Evolutionary conservation across 495 filamentous ascomycete genomes (phyloP).

Genomic region (Hypoxylon fragiforme): DNA sequence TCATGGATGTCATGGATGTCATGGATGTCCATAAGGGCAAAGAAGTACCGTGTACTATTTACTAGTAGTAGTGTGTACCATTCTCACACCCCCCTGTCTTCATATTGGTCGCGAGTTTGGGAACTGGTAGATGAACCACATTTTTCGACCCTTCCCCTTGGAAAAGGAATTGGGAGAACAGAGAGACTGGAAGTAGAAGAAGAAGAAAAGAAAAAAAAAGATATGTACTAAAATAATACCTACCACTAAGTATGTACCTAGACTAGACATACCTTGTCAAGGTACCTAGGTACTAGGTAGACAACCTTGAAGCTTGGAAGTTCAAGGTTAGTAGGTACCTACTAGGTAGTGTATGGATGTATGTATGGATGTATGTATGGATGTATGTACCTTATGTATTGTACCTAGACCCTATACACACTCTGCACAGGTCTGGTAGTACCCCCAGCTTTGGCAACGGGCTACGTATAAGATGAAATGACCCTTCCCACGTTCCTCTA

Average conservation of each 20-base stretch:
- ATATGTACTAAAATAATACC: neutral
- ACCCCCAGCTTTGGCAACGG: slow-evolving; percentile 28
- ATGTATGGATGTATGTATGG: too few relatives aligned
- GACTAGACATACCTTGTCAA: neutral
- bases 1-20: too few relatives aligned
- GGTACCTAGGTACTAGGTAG: too few relatives aligned
- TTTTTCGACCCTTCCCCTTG: slow-evolving; percentile 29
- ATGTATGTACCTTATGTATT: slow-evolving; percentile 11
- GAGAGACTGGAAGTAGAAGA: neutral
- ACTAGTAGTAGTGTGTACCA: too few relatives aligned
- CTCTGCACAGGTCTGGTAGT: slow-evolving; percentile 32
- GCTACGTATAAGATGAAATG: slow-evolving; percentile 38
- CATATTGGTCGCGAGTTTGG: slow-evolving; percentile 29
- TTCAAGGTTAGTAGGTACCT: too few relatives aligned
- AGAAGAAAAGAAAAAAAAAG: slow-evolving; percentile 12
- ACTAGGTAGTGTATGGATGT: too few relatives aligned
- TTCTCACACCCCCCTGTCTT: slow-evolving; percentile 31
- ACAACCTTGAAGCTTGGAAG: too few relatives aligned
- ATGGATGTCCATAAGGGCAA: slow-evolving; percentile 7
- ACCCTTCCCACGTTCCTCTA: slow-evolving; percentile 33
- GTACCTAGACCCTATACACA: slow-evolving; percentile 23
- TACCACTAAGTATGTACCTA: too few relatives aligned
- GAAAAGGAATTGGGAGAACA: slow-evolving; percentile 29
- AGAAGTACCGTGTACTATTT: slow-evolving; percentile 23
- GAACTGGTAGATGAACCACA: slow-evolving; percentile 36